phyloP scores from a whole-genome alignment of 768 basidiomycete genomes.

The Xerocomellus intermedius region DNA sequence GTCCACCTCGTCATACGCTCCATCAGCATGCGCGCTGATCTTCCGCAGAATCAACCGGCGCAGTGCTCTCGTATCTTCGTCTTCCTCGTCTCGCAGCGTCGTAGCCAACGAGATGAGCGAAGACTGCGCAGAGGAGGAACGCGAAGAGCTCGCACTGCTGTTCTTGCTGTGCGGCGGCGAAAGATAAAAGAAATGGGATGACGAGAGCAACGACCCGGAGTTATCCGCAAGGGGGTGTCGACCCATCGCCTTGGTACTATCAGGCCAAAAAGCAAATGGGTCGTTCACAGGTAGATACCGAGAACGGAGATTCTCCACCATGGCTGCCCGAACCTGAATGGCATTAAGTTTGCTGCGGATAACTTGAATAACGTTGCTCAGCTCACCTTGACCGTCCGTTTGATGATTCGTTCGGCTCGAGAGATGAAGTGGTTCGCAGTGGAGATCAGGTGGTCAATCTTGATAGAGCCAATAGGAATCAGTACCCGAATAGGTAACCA shows the following conservation, averaged over 20 bases:
- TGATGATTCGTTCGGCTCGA: constrained; percentile 56
- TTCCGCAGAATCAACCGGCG: constrained; percentile 66
- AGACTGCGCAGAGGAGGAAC: constrained; percentile 32
- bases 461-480: neutral
- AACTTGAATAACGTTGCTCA: neutral
- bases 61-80: constrained; percentile 60
- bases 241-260: neutral
- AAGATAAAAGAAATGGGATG: constrained; percentile 21
- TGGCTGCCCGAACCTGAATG: constrained; percentile 47
- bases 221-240: neutral
- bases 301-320: constrained; percentile 44
- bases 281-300: constrained; percentile 24
- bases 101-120: constrained; percentile 46
- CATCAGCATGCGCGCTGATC: constrained; percentile 54
- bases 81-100: constrained; percentile 53
- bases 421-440: constrained; percentile 54
- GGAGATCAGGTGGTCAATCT: constrained; percentile 59
- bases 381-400: constrained; percentile 54
- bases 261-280: constrained; percentile 20
- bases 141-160: constrained; percentile 14
- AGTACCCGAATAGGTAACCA: constrained; percentile 5
- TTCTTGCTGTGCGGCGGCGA: constrained; percentile 15
- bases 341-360: constrained; percentile 3
- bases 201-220: constrained; percentile 1
- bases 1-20: constrained; percentile 64